A percentile compares a stretch with the other conserved stretches of the same genome.
These are phyloP conservation scores for Erythrobasidium hasegawianum DNA, from an alignment of 1,284 basidiomycete genomes.

Conservation along the genomic window DNA sequence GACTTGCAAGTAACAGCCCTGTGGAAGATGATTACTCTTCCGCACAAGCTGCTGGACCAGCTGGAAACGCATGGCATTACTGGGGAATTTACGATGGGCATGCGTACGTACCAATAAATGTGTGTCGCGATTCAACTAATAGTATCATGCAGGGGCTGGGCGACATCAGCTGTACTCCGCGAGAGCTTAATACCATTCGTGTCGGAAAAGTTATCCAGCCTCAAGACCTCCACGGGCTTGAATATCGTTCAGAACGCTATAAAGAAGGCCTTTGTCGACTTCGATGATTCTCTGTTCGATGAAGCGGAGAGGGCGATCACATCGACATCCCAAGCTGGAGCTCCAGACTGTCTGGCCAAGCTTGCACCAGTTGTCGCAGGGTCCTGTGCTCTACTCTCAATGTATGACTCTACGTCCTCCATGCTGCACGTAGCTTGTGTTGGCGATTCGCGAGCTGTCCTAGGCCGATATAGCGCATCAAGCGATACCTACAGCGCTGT, in stretches of 20 bases:
- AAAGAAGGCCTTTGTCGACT: not conserved
- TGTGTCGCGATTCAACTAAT: too few relatives aligned
- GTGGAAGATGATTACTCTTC: not conserved
- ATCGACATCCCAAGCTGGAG: not conserved
- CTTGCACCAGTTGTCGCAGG: constrained; percentile 55
- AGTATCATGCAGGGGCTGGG: constrained; percentile 17
- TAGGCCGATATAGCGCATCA: constrained; percentile 54
- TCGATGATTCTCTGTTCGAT: not conserved
- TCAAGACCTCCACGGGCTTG: not conserved
- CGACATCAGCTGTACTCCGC: constrained; percentile 1
- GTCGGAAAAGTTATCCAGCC: not conserved
- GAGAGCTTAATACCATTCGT: constrained; percentile 3
- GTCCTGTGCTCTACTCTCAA: constrained; percentile 53
- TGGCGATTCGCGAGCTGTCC: constrained; percentile 61
- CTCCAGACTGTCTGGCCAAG: not conserved
- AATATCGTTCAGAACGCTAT: not conserved
- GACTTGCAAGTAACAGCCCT: not conserved
- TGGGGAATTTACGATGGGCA: constrained; percentile 17
- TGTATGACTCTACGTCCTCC: constrained; percentile 51
- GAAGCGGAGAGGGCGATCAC: not conserved
- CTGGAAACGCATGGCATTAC: constrained; percentile 2
- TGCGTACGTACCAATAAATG: too few relatives aligned
- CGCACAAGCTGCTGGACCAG: not conserved
- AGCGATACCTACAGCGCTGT: constrained; percentile 55
- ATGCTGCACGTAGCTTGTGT: constrained; percentile 56